phyloP scores from a whole-genome alignment of 306 rosid genomes.

The Malus sieversii region DNA sequence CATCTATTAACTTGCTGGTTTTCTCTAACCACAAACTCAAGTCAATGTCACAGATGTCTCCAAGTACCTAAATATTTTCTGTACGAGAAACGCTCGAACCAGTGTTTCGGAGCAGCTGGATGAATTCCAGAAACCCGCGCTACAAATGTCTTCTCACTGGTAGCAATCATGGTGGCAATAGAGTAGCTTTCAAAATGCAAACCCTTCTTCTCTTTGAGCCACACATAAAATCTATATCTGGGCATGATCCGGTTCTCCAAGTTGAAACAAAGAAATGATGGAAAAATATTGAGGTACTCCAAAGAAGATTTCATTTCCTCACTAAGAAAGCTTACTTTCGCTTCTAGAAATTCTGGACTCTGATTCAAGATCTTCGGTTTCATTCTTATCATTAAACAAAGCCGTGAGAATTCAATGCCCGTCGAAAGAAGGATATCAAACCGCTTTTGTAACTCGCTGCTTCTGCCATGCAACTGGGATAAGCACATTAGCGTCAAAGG shows the following conservation, averaged over 20 bases:
- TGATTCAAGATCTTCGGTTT: slow-evolving; percentile 58
- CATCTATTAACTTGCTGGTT: too few species aligned
- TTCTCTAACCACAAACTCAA: too few species aligned
- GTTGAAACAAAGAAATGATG: slow-evolving; percentile 52
- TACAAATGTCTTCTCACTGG: slow-evolving; percentile 53
- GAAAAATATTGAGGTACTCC: slow-evolving; percentile 40
- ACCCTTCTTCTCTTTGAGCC: slow-evolving; percentile 54
- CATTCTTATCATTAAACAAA: slow-evolving; percentile 38
- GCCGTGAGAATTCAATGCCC: slow-evolving; percentile 53
- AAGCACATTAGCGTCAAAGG: slow-evolving; percentile 41
- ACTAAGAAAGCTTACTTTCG: slow-evolving; percentile 47
- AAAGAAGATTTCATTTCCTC: slow-evolving; percentile 28
- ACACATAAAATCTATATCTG: slow-evolving; percentile 51
- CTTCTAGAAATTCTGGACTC: slow-evolving; percentile 42
- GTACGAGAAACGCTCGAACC: slow-evolving; percentile 57
- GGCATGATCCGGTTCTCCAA: slow-evolving; percentile 72
- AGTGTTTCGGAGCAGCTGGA: slow-evolving; percentile 72
- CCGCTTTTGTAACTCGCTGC: slow-evolving; percentile 38
- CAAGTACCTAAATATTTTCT: not conserved
- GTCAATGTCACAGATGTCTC: too few species aligned
- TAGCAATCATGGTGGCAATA: slow-evolving; percentile 58
- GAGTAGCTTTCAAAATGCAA: slow-evolving; percentile 39
- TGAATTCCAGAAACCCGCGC: slow-evolving; percentile 40
- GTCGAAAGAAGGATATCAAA: slow-evolving; percentile 47
- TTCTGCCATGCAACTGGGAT: slow-evolving; percentile 44